Base-by-base conservation (phyloP, 768 basidiomycete species). In the Mycena vulgaris region DNA sequence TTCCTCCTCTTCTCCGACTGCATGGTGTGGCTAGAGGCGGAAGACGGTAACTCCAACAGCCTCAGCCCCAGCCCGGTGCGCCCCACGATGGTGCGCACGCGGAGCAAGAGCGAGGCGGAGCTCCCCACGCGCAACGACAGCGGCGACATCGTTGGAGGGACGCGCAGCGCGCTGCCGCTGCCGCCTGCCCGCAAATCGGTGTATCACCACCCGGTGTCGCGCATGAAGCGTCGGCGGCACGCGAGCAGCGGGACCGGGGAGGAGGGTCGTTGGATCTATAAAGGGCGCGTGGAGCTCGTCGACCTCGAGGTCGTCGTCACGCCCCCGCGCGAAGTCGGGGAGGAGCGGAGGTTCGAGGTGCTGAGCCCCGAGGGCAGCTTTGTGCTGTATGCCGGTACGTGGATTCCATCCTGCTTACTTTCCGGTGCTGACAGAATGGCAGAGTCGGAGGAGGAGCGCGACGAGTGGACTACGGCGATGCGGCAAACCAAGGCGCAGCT, bases 1-100 rank as follows among this genome's bases (percentile, higher is more conserved):
- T 93, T 96, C 76, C 82, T 96, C 13, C 85, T 97, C 0, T 94
- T 96, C 78, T 93, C 91, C 17, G 95, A 97, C 79, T 90, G 90
- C 72, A 80, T 97, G 37, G 75, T 96, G 39, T 95, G 94, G 93
- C 84, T 95, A 25, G 89, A 89, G 53, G 77, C 74, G 30, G 83
- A 80, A 60, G 72, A 77, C 45, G 72, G 70, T 19, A 66, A 28
- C 48, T n/a, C 27, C 47, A 48, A n/a, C 49, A 47, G 25, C 37
- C 21, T 30, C 4, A 51, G 47, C 28, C 30, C 33, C 11, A 55
- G 48, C 40, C 63, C 63, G 1, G 68, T 74, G 39, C 72, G 80
- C 23, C 82, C 84, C 5, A 63, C 74, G 28, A 80, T 89, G 77
- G 70, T 74, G 23, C 84, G 89, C 33, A 84, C 79, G 21, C 82